Conservation (phyloP, 1,284 basidiomycete species). For the Fomitopsis pinicola region DNA sequence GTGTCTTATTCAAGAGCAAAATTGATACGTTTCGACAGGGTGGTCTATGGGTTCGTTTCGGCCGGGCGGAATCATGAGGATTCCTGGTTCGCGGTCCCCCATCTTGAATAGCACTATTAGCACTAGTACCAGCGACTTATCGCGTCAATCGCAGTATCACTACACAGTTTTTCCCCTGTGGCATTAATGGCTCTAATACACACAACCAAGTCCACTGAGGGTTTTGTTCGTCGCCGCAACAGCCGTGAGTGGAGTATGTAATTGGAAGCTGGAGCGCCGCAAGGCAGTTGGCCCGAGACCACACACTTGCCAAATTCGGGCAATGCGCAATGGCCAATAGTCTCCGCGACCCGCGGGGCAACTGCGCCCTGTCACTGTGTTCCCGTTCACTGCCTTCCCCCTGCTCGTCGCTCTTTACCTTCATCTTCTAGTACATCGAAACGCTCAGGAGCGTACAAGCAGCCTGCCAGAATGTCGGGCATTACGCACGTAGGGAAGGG, state of each 20-base stretch:
- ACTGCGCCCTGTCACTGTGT: background rate
- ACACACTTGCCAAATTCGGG: background rate
- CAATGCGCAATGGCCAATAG: background rate
- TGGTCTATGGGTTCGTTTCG: conserved; percentile 12
- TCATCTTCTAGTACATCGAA: background rate
- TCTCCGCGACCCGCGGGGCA: background rate
- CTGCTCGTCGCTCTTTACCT: background rate
- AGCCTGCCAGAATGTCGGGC: conserved; percentile 19
- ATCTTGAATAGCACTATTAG: background rate
- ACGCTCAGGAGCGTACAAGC: background rate
- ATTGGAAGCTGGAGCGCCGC: background rate
- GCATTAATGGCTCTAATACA: too few relatives aligned
- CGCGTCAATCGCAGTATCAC: background rate
- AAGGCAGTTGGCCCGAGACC: background rate
- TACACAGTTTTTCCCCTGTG: too few relatives aligned
- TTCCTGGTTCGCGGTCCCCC: background rate
- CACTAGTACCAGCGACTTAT: background rate
- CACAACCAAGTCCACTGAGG: too few relatives aligned
- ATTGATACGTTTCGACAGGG: conserved; percentile 1
- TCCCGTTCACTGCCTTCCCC: background rate
- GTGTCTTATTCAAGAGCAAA: background rate
- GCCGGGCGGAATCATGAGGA: background rate
- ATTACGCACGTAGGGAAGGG: conserved; percentile 76
- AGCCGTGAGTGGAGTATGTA: background rate
- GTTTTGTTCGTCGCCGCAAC: too few relatives aligned